Conservation (phyloP, 768 basidiomycete genomes). For the Boletus insuetus region DNA sequence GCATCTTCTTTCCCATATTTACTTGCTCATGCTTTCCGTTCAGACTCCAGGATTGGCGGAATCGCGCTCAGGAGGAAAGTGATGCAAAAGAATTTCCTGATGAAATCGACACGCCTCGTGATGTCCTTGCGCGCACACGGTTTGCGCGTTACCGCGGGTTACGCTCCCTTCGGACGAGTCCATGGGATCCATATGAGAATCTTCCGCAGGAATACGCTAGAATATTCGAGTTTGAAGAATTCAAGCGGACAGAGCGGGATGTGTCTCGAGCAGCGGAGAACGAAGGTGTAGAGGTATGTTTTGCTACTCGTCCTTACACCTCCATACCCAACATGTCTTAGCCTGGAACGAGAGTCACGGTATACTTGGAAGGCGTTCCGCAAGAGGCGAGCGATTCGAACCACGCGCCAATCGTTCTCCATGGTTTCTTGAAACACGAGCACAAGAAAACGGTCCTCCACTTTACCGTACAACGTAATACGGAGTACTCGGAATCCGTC, state of each 20-base stretch:
- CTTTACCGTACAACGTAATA: constrained; percentile 91
- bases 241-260: constrained; percentile 75
- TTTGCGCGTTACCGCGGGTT: constrained; percentile 93
- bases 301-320: not conserved
- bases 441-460: constrained; percentile 93
- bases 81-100: constrained; percentile 91
- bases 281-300: constrained; percentile 68
- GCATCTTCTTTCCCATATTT: not conserved
- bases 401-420: constrained; percentile 57
- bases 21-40: constrained; percentile 1
- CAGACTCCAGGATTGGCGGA: constrained; percentile 70
- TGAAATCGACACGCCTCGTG: constrained; percentile 91
- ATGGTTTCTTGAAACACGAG: constrained; percentile 89
- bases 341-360: constrained; percentile 79
- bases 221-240: constrained; percentile 97
- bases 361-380: constrained; percentile 77
- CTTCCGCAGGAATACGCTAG: constrained; percentile 90
- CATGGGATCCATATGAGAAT: constrained; percentile 98
- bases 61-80: constrained; percentile 69
- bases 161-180: constrained; percentile 89
- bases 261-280: constrained; percentile 65
- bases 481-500: constrained; percentile 86
- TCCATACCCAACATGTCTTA: constrained; percentile 27
- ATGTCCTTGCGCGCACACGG: constrained; percentile 71
- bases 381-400: constrained; percentile 43